Percentiles rank a stretch among this genome's conserved stretches.
phyloP scores from a whole-genome alignment of 2,329 filamentous ascomycete genomes.

The Boeremia lycopersici region DNA sequence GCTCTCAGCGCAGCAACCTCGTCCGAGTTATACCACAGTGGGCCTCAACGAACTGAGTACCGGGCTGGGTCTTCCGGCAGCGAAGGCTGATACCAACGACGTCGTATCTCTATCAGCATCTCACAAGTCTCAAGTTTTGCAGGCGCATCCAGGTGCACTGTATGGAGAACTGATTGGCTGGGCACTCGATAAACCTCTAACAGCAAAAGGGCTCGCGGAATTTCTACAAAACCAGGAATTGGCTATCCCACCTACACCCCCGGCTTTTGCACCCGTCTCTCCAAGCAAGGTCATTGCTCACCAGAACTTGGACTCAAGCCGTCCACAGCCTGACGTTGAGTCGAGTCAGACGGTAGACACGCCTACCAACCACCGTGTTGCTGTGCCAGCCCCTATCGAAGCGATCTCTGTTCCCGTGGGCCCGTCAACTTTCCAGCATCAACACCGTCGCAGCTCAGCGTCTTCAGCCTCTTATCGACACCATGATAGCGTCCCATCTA shows the following conservation, averaged over 20 bases:
- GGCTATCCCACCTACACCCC: background rate
- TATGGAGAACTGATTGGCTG: constrained; percentile 29
- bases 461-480: background rate
- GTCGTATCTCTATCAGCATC: constrained; percentile 1
- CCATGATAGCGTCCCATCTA: constrained; percentile 9
- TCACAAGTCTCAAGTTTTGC: constrained; percentile 4
- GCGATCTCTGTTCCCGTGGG: background rate
- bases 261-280: background rate
- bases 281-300: background rate
- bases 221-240: constrained; percentile 13
- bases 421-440: background rate
- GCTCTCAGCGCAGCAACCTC: background rate
- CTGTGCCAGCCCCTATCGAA: background rate
- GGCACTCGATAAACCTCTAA: constrained; percentile 30
- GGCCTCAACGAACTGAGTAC: constrained; percentile 25
- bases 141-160: constrained; percentile 8
- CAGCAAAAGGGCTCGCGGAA: constrained; percentile 26
- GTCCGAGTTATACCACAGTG: constrained; percentile 9
- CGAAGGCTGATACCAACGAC: background rate
- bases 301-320: background rate
- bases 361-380: background rate
- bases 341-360: background rate
- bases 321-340: background rate
- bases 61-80: constrained; percentile 20
- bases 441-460: constrained; percentile 9